Conservation (phyloP, 2,329 filamentous ascomycete genomes). For the Dactylellina leptospora region DNA sequence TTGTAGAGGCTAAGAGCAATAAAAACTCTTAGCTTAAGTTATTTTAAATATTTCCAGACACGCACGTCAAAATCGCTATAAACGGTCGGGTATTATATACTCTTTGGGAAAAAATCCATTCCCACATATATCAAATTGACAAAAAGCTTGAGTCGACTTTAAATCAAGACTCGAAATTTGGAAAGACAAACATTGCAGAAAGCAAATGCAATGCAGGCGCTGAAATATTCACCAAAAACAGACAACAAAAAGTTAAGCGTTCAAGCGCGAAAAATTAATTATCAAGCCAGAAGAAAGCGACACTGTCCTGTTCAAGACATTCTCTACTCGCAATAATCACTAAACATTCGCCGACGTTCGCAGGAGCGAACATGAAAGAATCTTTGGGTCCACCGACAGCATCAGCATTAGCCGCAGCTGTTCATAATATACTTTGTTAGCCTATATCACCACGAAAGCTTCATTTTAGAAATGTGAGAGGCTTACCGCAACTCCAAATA, state of each 20-base stretch:
- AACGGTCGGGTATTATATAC: too few relatives aligned
- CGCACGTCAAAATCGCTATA: too few relatives aligned
- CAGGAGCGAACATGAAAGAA: conserved; percentile 45
- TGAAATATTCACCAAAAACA: neutral
- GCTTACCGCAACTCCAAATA: conserved; percentile 40
- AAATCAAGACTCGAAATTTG: too few relatives aligned
- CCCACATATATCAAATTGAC: too few relatives aligned
- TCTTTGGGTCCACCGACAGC: conserved; percentile 25
- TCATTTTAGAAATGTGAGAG: neutral
- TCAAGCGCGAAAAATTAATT: neutral
- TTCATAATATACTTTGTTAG: neutral
- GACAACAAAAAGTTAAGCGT: neutral
- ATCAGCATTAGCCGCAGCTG: conserved; percentile 22
- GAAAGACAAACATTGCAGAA: too few relatives aligned
- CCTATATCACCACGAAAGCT: neutral
- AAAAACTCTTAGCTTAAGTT: too few relatives aligned
- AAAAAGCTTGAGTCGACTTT: too few relatives aligned
- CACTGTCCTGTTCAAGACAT: conserved; percentile 27
- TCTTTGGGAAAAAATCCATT: too few relatives aligned
- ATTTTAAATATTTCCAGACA: too few relatives aligned
- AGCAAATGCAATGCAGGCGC: neutral
- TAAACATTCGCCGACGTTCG: conserved; percentile 32
- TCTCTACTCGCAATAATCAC: conserved; percentile 41
- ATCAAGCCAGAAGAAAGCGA: conserved; percentile 43
- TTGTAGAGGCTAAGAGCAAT: too few relatives aligned